Conservation (phyloP, 805 yeast species). For the Teunomyces lycoperdinae region DNA sequence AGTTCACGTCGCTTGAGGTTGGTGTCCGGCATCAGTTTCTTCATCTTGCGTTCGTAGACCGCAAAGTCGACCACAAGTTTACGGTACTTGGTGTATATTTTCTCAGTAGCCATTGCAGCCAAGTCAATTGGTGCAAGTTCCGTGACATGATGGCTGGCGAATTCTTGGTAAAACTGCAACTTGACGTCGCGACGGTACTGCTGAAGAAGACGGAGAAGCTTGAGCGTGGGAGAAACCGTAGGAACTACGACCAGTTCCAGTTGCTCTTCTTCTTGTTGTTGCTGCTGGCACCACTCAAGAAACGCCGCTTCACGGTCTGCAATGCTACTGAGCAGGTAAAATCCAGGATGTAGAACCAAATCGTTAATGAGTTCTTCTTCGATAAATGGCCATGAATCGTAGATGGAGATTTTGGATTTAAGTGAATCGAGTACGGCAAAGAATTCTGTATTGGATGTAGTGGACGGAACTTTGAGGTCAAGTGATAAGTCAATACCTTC, state of each 20-base stretch:
- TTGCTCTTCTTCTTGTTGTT: neutral
- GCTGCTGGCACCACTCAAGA: conserved; percentile 21
- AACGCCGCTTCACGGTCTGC: conserved; percentile 20
- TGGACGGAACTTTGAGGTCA: conserved; percentile 1
- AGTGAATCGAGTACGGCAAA: conserved; percentile 22
- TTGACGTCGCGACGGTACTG: conserved; percentile 27
- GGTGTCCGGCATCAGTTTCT: conserved; percentile 10
- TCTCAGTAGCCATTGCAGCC: conserved; percentile 18
- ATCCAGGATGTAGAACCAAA: conserved; percentile 26
- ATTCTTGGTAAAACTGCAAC: conserved; percentile 25
- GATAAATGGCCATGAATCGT: conserved; percentile 37
- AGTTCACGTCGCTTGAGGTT: conserved; percentile 14
- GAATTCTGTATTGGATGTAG: conserved; percentile 17
- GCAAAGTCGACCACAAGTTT: conserved; percentile 27
- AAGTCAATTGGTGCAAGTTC: conserved; percentile 13
- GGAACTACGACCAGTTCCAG: neutral
- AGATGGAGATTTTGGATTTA: conserved; percentile 24
- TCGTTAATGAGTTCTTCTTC: conserved; percentile 34
- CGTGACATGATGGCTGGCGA: conserved; percentile 15
- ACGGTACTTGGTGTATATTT: conserved; percentile 24
- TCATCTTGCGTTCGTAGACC: conserved; percentile 23
- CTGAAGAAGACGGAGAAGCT: conserved; percentile 25
- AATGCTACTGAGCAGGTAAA: conserved; percentile 19
- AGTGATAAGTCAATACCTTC: conserved; percentile 8
- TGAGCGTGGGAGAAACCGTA: conserved; percentile 14